phyloP scores from a whole-genome alignment of 2,329 filamentous ascomycete species.

The Xylariaceae sp. region DNA sequence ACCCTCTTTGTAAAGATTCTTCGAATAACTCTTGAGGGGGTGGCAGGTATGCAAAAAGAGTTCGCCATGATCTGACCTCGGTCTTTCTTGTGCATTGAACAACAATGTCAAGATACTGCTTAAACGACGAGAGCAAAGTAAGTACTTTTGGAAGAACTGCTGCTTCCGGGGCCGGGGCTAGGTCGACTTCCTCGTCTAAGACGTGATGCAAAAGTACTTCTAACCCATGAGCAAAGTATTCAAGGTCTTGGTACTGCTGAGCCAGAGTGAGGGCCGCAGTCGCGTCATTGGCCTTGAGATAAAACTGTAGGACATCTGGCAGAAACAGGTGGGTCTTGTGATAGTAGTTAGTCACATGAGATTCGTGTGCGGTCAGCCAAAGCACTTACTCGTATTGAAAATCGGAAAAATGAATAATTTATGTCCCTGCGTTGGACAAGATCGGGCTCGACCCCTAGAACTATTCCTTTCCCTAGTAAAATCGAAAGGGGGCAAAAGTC shows the following conservation, averaged over 20 bases:
- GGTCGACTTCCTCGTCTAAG: slow-evolving; percentile 88
- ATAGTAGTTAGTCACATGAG: slow-evolving; percentile 10
- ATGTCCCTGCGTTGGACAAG: slow-evolving; percentile 89
- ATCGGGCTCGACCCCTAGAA: slow-evolving; percentile 87
- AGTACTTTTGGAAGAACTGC: slow-evolving; percentile 59
- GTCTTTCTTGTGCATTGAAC: slow-evolving; percentile 97
- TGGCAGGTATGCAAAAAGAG: slow-evolving; percentile 84
- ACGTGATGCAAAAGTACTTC: slow-evolving; percentile 91
- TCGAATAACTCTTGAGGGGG: slow-evolving; percentile 90
- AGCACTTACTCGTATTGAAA: slow-evolving; percentile 70
- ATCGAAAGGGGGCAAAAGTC: slow-evolving; percentile 94
- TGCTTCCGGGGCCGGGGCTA: slow-evolving; percentile 55
- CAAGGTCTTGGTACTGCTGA: slow-evolving; percentile 76
- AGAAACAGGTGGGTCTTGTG: slow-evolving; percentile 83
- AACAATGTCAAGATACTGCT: slow-evolving; percentile 87
- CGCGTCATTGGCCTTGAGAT: slow-evolving; percentile 70
- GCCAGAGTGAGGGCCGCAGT: slow-evolving; percentile 75
- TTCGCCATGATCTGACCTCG: slow-evolving; percentile 90
- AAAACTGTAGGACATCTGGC: slow-evolving; percentile 76
- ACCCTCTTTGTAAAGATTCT: slow-evolving; percentile 77
- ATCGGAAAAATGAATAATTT: slow-evolving; percentile 83
- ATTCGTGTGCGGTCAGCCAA: background rate
- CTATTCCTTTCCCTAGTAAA: slow-evolving; percentile 79
- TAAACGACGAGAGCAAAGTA: slow-evolving; percentile 64
- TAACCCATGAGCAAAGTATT: slow-evolving; percentile 88